These are phyloP conservation scores for Eucalyptus polyanthemos DNA, from an alignment of 345 rosid species.

Conservation along the genomic window DNA sequence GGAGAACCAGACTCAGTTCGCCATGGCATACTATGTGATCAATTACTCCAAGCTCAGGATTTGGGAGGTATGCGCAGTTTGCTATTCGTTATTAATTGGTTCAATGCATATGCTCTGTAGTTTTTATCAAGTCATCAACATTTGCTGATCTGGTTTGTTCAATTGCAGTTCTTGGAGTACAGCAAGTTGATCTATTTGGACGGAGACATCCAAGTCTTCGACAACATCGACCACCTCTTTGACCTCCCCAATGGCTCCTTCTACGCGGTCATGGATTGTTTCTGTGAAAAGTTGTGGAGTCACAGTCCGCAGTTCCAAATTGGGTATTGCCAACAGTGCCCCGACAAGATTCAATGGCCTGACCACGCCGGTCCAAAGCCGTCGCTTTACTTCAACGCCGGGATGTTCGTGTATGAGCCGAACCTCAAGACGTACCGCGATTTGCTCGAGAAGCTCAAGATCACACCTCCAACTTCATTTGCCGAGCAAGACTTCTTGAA, in stretches of 20 bases:
- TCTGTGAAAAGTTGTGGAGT: slow-evolving; percentile 35
- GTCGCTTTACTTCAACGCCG: slow-evolving; percentile 34
- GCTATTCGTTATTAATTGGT: neutral
- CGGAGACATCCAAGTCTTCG: slow-evolving; percentile 26
- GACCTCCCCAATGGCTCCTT: slow-evolving; percentile 12
- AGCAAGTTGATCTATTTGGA: slow-evolving; percentile 26
- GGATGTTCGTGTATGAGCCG: slow-evolving; percentile 31
- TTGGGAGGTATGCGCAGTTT: slow-evolving; percentile 18
- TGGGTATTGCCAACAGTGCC: slow-evolving; percentile 45
- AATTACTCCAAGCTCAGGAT: slow-evolving; percentile 39
- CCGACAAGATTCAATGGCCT: neutral
- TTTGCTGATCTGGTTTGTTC: neutral
- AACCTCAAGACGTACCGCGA: slow-evolving; percentile 6
- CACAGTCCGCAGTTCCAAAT: slow-evolving; percentile 17
- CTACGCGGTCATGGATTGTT: slow-evolving; percentile 40
- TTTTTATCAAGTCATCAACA: neutral
- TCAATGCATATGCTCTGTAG: neutral
- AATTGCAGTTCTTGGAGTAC: slow-evolving; percentile 17
- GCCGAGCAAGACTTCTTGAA: slow-evolving; percentile 51
- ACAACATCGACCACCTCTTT: slow-evolving; percentile 23
- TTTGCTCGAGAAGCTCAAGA: slow-evolving; percentile 11
- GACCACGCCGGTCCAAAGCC: slow-evolving; percentile 10
- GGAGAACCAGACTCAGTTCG: slow-evolving; percentile 27
- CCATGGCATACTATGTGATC: slow-evolving; percentile 34
- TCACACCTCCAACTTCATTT: slow-evolving; percentile 28